Evolutionary conservation across 148 eudicot genomes (phyloP).

Genomic region (Dysphania ambrosioides): DNA sequence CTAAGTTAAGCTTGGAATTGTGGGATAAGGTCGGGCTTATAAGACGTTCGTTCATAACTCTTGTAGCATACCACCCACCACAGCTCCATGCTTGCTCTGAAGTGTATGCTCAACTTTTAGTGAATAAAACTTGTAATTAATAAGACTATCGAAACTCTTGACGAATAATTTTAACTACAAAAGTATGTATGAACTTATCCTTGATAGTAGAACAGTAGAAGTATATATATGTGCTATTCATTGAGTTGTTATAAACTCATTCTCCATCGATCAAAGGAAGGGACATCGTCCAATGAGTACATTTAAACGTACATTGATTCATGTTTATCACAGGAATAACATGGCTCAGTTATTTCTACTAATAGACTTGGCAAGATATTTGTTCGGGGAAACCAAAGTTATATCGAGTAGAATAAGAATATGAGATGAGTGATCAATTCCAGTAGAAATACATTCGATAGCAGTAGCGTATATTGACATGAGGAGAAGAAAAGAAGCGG

Average conservation of each 20-base stretch:
- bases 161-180: too few species aligned
- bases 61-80: too few species aligned
- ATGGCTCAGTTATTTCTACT: not conserved
- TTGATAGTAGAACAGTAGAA: too few species aligned
- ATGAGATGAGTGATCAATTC: slow-evolving; percentile 1
- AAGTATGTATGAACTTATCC: too few species aligned
- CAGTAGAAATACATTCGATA: not conserved
- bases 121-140: too few species aligned
- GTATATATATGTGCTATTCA: not conserved
- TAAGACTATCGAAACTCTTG: too few species aligned
- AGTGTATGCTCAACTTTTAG: too few species aligned
- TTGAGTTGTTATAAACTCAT: not conserved
- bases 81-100: too few species aligned
- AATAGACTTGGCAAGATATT: not conserved
- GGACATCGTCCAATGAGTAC: not conserved
- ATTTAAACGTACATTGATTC: not conserved
- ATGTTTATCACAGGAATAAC: not conserved
- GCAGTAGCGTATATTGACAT: too few species aligned
- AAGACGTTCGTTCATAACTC: too few species aligned
- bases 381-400: not conserved
- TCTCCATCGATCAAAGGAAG: not conserved
- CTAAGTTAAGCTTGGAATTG: too few species aligned
- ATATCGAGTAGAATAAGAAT: slow-evolving; percentile 11
- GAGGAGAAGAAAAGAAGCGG: not conserved
- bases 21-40: too few species aligned